phyloP scores from a whole-genome alignment of 495 filamentous ascomycete species.

The Trichoderma asperelloides region DNA sequence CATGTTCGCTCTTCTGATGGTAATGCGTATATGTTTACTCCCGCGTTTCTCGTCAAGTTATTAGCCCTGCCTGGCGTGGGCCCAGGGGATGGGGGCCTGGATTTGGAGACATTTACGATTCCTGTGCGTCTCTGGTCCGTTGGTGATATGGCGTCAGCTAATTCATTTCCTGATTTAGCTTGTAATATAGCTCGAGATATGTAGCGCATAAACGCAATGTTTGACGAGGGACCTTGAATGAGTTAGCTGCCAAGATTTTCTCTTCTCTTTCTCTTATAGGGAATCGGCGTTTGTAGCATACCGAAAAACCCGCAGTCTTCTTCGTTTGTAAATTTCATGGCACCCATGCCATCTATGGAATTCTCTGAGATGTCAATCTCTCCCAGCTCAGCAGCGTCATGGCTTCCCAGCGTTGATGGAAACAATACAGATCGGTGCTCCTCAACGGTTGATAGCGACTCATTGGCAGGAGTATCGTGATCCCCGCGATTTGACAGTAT shows the following conservation, averaged over 20 bases:
- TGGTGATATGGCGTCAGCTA: background rate
- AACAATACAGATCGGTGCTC: background rate
- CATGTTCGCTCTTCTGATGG: background rate
- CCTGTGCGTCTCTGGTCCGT: background rate
- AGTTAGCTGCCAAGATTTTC: background rate
- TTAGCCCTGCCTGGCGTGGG: background rate
- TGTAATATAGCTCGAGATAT: background rate
- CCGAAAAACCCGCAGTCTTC: background rate
- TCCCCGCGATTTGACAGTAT: background rate
- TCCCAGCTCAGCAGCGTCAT: background rate
- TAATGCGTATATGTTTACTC: background rate
- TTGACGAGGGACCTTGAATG: background rate
- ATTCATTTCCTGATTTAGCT: background rate
- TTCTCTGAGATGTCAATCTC: background rate
- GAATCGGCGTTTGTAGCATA: background rate
- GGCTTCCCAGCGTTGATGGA: background rate
- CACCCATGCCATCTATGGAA: background rate
- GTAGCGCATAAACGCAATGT: background rate
- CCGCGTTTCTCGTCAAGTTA: background rate
- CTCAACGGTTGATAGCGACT: background rate
- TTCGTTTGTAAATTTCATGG: background rate
- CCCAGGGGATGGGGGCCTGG: background rate
- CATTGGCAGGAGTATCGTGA: background rate
- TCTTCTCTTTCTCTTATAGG: background rate
- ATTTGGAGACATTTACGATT: background rate